These are phyloP conservation scores for Solanum pimpinellifolium DNA, from an alignment of 257 asterid genomes.

Conservation along the genomic window DNA sequence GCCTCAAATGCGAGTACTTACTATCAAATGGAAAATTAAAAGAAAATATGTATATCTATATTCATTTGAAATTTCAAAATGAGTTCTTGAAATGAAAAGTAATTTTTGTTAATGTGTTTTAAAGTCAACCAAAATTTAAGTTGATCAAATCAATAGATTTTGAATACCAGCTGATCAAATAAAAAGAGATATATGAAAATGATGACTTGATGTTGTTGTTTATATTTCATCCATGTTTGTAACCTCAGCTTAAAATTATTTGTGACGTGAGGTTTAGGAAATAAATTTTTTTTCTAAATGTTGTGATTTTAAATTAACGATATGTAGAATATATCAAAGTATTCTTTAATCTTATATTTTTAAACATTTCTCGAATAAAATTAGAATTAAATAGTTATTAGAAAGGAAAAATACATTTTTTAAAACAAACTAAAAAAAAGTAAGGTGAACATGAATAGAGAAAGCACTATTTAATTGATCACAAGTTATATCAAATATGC, in stretches of 20 bases:
- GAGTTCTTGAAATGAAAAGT: not conserved
- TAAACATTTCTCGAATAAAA: too few species aligned
- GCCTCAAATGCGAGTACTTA: not conserved
- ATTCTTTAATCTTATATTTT: too few species aligned
- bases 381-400: not conserved
- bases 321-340: not conserved
- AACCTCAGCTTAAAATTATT: too few species aligned
- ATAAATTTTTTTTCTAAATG: too few species aligned
- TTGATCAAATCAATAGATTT: not conserved
- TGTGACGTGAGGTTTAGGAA: not conserved
- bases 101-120: not conserved
- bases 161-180: not conserved
- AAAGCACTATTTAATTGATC: not conserved
- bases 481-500: not conserved
- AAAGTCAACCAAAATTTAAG: not conserved
- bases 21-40: not conserved
- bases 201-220: too few species aligned
- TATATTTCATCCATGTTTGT: too few species aligned
- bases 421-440: not conserved
- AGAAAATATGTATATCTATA: too few species aligned
- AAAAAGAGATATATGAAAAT: not conserved
- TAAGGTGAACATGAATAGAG: not conserved
- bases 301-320: not conserved
- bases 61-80: not conserved
- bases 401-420: not conserved